Base-by-base conservation (phyloP, 2,329 filamentous ascomycete genomes). In the Paramyrothecium sp. region DNA sequence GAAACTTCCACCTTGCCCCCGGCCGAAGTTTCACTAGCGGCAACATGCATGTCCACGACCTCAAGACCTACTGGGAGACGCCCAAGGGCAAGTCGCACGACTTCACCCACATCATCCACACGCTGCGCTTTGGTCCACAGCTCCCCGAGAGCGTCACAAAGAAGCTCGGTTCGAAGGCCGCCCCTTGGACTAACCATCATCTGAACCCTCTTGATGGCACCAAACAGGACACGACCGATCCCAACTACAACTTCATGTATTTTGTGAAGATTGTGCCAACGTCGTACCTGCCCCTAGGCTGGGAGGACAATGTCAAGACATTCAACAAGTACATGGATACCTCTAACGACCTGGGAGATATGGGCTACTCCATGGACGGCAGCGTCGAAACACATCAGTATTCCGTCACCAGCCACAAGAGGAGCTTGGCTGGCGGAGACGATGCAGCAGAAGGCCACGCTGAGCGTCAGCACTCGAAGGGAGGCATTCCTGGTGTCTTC, bases 261-360 rank as follows among this genome's bases (percentile, higher is more conserved):
- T 99, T 99, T 75, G 83, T 99, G 75, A 99, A 99, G 81, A 95
- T 99, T 57, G 95, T 99, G 33, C 92, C 91, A 3, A 99, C 95
- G 2, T 94, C 92, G 1, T 99, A 98, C 73, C 83, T 98, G 23
- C 92, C 95, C 2, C 83, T 99, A 2, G 92, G 92, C 61, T 96
- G 92, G 91, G 88, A 92, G 70, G 85, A 86, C 67, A 81, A 81
- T 58, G 68, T 71, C 54, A 65, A 67, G 51, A 62, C 64, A 56
- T 57, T 69, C 13, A 62, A 62, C 12, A 63, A 65, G 41, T 63
- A 68, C 7, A 63, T 75, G 53, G 75, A 83, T 54, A 80, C 88
- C 51, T 78, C 83, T 51, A 20, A 76, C 13, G 86, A 86, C 54
- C 78, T 95, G 53, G 91, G 92, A 67, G 77, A 78, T 23, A 86